phyloP scores from a whole-genome alignment of 495 filamentous ascomycete species.

The Neurospora sp. region DNA sequence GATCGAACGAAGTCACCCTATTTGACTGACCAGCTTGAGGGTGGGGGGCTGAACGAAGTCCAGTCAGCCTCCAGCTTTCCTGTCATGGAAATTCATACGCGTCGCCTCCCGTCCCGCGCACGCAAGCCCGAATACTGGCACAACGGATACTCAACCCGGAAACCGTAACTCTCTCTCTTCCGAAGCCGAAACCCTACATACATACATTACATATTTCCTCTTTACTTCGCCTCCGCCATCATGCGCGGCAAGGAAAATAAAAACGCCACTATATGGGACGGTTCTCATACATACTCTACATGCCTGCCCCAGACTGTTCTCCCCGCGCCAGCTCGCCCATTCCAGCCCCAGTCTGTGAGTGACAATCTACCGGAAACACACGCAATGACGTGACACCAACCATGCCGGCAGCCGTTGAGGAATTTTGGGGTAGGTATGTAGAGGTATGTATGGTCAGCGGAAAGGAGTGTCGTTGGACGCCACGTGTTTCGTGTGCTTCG shows the following conservation, averaged over 20 bases:
- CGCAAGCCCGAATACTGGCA: too few species aligned
- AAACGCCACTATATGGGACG: not conserved
- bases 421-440: not conserved
- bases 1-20: not conserved
- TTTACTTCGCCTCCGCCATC: not conserved
- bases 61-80: not conserved
- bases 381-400: not conserved
- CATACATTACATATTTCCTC: not conserved
- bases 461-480: conserved; percentile 5
- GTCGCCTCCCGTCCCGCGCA: not conserved
- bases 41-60: not conserved
- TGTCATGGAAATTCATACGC: not conserved
- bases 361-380: not conserved
- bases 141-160: not conserved
- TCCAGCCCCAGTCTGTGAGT: not conserved
- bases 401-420: not conserved
- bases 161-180: not conserved
- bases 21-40: not conserved
- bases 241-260: not conserved
- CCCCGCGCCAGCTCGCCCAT: not conserved
- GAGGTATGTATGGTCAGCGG: not conserved
- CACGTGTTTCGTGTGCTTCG: conserved; percentile 7
- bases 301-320: not conserved
- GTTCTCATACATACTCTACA: not conserved
- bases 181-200: not conserved